phyloP scores from a whole-genome alignment of 2,329 filamentous ascomycete species.

The Pseudofabraea citricarpa region DNA sequence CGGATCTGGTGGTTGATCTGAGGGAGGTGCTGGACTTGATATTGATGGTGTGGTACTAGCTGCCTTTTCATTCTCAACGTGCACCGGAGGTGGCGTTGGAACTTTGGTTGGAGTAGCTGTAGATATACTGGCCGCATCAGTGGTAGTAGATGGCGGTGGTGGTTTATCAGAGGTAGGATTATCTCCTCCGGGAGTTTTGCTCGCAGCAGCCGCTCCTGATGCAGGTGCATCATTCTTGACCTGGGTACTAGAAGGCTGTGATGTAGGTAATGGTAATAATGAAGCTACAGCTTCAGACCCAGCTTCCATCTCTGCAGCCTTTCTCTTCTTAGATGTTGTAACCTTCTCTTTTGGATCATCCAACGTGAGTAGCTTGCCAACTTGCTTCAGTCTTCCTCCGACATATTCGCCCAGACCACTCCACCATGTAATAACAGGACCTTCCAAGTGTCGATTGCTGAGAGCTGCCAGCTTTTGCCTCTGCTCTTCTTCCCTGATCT shows the following conservation, averaged over 20 bases:
- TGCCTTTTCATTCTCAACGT: too few species aligned
- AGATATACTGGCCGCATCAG: too few species aligned
- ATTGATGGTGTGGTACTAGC: too few species aligned
- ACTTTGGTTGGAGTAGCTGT: too few species aligned
- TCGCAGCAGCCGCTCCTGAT: too few species aligned
- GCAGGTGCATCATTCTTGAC: too few species aligned
- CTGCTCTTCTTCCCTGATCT: slow-evolving; percentile 78
- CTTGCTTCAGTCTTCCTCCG: slow-evolving; percentile 66
- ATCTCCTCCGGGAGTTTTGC: too few species aligned
- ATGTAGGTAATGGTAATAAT: neutral
- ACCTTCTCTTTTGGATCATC: slow-evolving; percentile 51
- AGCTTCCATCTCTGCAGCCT: slow-evolving; percentile 44
- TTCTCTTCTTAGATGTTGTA: slow-evolving; percentile 41
- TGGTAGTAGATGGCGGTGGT: too few species aligned
- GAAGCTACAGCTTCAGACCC: slow-evolving; percentile 4
- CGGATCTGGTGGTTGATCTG: too few species aligned
- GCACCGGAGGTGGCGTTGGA: too few species aligned
- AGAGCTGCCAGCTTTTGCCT: slow-evolving; percentile 80
- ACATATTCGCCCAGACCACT: slow-evolving; percentile 84
- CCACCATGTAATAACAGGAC: slow-evolving; percentile 87
- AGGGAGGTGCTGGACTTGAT: too few species aligned
- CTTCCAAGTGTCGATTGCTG: slow-evolving; percentile 79
- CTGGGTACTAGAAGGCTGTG: neutral
- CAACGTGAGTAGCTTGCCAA: slow-evolving; percentile 61
- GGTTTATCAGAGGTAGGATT: too few species aligned